These are phyloP conservation scores for Nemania abortiva DNA, from an alignment of 2,329 filamentous ascomycete genomes.

Conservation along the genomic window DNA sequence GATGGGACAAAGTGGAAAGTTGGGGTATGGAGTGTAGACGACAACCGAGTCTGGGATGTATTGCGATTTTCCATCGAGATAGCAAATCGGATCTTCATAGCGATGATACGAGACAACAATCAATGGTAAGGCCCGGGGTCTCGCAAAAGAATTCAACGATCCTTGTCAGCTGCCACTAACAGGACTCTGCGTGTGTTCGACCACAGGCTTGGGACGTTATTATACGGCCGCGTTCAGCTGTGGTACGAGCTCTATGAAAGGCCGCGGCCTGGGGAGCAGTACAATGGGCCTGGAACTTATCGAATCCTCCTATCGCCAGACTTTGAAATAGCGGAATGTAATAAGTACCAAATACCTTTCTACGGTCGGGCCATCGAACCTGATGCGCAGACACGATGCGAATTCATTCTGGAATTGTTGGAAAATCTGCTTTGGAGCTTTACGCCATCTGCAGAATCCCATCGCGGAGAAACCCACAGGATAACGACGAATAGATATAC, in stretches of 20 bases:
- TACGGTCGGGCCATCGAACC: constrained; percentile 5
- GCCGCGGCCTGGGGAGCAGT: background rate
- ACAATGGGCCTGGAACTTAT: background rate
- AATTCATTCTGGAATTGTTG: background rate
- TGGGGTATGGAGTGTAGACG: background rate
- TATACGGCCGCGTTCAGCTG: constrained; percentile 17
- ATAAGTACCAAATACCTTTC: background rate
- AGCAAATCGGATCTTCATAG: constrained; percentile 17
- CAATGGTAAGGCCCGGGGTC: constrained; percentile 9
- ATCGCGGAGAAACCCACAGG: background rate
- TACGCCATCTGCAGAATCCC: background rate
- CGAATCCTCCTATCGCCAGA: background rate
- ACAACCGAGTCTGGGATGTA: constrained; percentile 9
- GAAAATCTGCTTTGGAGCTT: background rate
- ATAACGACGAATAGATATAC: background rate
- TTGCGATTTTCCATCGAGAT: constrained; percentile 11
- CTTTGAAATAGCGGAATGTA: background rate
- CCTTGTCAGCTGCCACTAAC: background rate
- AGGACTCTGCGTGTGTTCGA: too few relatives aligned
- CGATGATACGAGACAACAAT: constrained; percentile 21
- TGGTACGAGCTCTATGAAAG: constrained; percentile 2
- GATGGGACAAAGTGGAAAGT: background rate
- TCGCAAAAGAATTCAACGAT: too few relatives aligned
- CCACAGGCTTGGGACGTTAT: constrained; percentile 15
- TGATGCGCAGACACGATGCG: background rate